Evolutionary conservation across 768 basidiomycete species (phyloP).

Genomic region (Suillus luteus): DNA sequence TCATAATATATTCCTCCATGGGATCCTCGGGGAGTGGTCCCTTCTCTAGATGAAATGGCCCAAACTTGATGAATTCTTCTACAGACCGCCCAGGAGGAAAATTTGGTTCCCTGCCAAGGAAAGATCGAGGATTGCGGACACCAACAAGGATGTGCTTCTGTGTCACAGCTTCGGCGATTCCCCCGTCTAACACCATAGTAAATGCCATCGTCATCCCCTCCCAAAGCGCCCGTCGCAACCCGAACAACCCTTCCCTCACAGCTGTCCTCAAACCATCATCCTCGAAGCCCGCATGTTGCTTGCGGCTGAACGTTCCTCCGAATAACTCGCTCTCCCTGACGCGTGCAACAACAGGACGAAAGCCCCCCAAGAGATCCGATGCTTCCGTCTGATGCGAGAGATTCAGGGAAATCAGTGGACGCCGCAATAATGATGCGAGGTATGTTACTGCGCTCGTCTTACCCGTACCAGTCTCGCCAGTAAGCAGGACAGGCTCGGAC

Average conservation of each 20-base stretch:
- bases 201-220: conserved; percentile 98
- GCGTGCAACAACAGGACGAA: conserved; percentile 92
- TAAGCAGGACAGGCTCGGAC: conserved; percentile 84
- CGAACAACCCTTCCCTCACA: conserved; percentile 72
- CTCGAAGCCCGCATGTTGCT: conserved; percentile 86
- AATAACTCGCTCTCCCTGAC: conserved; percentile 81
- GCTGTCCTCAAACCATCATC: conserved; percentile 79
- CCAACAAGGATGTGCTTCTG: conserved; percentile 78
- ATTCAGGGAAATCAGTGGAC: conserved; percentile 85
- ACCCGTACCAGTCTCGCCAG: conserved; percentile 99
- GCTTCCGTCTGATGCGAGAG: conserved; percentile 96
- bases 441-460: conserved; percentile 95
- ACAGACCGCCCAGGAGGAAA: conserved; percentile 46
- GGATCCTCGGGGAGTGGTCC: conserved; percentile 67
- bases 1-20: conserved; percentile 87
- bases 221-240: conserved; percentile 86
- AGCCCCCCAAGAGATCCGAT: conserved; percentile 90
- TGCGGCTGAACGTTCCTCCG: conserved; percentile 82
- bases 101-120: conserved; percentile 69
- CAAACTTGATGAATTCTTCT: conserved; percentile 76
- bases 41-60: conserved; percentile 86
- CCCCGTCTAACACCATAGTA: conserved; percentile 86
- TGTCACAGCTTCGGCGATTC: conserved; percentile 70
- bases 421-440: conserved; percentile 74
- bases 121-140: conserved; percentile 76